phyloP scores from a whole-genome alignment of 2,329 filamentous ascomycete species.

The Alternaria metachromatica region DNA sequence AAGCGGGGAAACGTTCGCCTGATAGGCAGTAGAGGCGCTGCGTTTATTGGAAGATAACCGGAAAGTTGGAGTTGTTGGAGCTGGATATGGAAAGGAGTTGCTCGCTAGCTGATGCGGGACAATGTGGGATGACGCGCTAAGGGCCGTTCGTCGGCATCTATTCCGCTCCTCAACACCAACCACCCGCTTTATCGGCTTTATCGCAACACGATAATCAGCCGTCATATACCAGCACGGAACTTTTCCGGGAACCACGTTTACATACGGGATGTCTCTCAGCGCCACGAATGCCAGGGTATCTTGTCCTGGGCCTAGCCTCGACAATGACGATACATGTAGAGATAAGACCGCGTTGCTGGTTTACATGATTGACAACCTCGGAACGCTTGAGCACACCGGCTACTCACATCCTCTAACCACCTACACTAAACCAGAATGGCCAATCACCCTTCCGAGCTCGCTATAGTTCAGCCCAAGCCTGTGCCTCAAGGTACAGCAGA shows the following conservation, averaged over 20 bases:
- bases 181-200: slow-evolving; percentile 1
- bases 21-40: background rate
- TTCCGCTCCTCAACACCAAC: slow-evolving; percentile 10
- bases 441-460: slow-evolving; percentile 1
- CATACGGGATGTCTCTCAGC: background rate
- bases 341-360: background rate
- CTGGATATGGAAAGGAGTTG: background rate
- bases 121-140: background rate
- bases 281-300: background rate
- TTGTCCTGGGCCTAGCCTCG: background rate
- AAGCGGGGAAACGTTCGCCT: background rate
- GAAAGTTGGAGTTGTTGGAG: background rate
- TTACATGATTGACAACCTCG: background rate
- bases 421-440: slow-evolving; percentile 1
- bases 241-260: background rate
- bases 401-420: background rate
- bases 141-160: background rate
- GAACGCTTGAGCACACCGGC: background rate
- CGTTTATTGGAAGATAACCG: slow-evolving; percentile 2
- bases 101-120: slow-evolving; percentile 1
- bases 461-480: slow-evolving; percentile 17
- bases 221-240: background rate
- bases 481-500: slow-evolving; percentile 25
- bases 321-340: background rate
- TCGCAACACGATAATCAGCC: background rate